Evolutionary conservation across 2,329 filamentous ascomycete genomes (phyloP).

Genomic region (Colletotrichum sp.): DNA sequence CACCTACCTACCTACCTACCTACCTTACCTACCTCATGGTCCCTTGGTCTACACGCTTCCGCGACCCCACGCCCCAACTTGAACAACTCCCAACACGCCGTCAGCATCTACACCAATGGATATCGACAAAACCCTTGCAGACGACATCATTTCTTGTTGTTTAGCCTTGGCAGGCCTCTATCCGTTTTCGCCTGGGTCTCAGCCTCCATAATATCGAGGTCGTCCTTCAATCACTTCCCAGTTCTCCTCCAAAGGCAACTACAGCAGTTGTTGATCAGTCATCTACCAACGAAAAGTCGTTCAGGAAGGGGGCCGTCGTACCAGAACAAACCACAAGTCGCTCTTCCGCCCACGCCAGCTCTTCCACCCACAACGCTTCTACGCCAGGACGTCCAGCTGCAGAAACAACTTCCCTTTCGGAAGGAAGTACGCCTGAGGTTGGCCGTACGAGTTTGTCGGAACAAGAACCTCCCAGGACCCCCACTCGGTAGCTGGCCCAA

Average conservation of each 20-base stretch:
- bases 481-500: not conserved
- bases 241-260: no score
- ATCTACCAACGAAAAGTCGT: no score
- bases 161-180: not conserved
- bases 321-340: not conserved
- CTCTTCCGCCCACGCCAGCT: not conserved
- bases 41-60: not conserved
- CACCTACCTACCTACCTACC: no score
- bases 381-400: not conserved
- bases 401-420: not conserved
- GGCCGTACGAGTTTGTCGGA: not conserved
- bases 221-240: no score
- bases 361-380: not conserved
- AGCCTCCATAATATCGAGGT: no score
- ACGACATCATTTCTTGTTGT: not conserved
- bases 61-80: not conserved
- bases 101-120: not conserved
- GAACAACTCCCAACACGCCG: not conserved
- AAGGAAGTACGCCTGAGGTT: not conserved
- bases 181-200: no score
- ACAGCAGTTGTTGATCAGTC: no score
- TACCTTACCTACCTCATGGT: not conserved
- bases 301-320: no score
- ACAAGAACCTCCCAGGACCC: not conserved
- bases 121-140: not conserved